Evolutionary conservation across 2,329 filamentous ascomycete species (phyloP), one percentile per base, ranked within the genome.

Genomic region (Fusarium nanum): DNA sequence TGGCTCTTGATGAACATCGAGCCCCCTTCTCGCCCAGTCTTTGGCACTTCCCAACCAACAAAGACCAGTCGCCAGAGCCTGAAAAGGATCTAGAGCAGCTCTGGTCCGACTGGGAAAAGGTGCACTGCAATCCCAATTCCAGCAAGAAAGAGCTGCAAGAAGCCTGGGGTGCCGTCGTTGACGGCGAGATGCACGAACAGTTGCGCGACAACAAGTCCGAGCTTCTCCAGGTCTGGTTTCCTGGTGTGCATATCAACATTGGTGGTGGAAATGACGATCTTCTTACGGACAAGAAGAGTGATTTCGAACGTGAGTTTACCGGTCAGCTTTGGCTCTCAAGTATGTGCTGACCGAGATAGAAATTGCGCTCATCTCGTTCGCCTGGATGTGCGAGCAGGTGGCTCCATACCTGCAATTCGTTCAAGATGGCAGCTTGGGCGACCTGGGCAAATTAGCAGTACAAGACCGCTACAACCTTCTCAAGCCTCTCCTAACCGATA

Each of bases 1-100:
- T 88, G 0, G 85, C 85, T 4, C 78, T 88, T 0, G 86, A 88
- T 48, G 86, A 88, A 68, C 81, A 81, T 46, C 81, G 86, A 2
- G 70, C 56, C 1, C 69, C 77, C 1, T 80, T 79, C 45, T 61
- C 70, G 0, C 76, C 76, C 2, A 75, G 74, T 1, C 67, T 80
- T 12, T 80, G 78, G 78, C 70, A 78, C 44, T 59, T 56, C 22
- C 68, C 72, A 28, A 34, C 56, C 18, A 42, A 71, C 12, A 59
- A 47, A 20, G 52, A 68, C 2, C 42, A 63, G 12, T 52, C 49
- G 7, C 34, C 47, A 12, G 52, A 63, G 10, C 67, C 60, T 30
- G 42, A 23, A 9, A 73, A 64, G 45, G 44, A 50, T 13, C 10
- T 54, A 9, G 46, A 62, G 23, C 52, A 62, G 14, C 70, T 73